Evolutionary conservation across 768 basidiomycete species (phyloP), one percentile per base, ranked within the genome.

Genomic region (Phaffia australis): DNA sequence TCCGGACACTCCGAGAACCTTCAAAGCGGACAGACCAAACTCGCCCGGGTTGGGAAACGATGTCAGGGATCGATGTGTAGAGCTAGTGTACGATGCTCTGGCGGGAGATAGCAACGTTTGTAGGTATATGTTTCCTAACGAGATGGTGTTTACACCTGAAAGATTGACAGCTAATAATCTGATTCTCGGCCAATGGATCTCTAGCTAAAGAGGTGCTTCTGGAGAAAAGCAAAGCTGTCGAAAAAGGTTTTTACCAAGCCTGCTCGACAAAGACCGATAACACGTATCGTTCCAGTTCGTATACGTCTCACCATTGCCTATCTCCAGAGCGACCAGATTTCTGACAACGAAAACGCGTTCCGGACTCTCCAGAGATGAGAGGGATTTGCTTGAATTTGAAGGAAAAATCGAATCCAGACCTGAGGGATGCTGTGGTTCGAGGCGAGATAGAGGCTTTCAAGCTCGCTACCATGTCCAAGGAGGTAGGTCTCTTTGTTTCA

Each of bases 321-420:
- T n/a, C 27, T 42, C n/a, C 1, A 47, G 1, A 25, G 7, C 30
- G 23, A 49, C 49, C 21, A 15, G 47, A 11, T 25, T 42, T 23
- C 25, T 30, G 21, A 27, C 47, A 30, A 11, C 5, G 46, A 46
- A 27, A 21, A 18, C 14, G 9, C 35, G 6, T 30, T 25, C 16
- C 29, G 8, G 18, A 23, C 15, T 25, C 15, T 52, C 55, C 71
- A 95, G 76, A 89, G 75, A 88, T 98, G 69, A 85, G 95, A 32
- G 85, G 86, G 30, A 76, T 97, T 55, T 93, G 83, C 74, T 86
- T 94, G 71, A 98, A 98, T 76, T 81, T 99, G 72, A 97, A 95
- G 76, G 93, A 94, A 77, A 92, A 90, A 78, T 84, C 85, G 71
- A 99, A 99, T 76, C 91, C 92, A 19, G 81, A 81, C 32, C 75